Evolutionary conservation across 768 basidiomycete species (phyloP), one percentile per base, ranked within the genome.

Genomic region (Suillus clintonianus): DNA sequence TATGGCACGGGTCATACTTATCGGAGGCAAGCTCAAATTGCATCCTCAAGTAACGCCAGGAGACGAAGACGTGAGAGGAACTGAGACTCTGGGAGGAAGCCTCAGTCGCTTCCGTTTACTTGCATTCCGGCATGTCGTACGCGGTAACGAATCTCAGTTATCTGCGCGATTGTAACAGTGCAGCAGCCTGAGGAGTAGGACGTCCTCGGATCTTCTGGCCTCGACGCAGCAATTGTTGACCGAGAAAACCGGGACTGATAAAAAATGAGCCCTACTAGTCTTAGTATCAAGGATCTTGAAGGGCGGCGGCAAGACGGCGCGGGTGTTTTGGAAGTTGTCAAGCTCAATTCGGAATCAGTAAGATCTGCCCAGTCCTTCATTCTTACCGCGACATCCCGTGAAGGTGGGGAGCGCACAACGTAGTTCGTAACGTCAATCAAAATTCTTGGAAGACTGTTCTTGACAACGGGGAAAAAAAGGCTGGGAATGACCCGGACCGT

Each of bases 41-140:
- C 15, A 51, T 51, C 19, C 15, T 27, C 48, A 9, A 50, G 50
- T 19, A 1, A 30, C 51, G 34, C 14, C 5, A 53, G 34, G 19
- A 53, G 30, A 34, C 11, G 32, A 30, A 34, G 32, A 53, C 51
- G 51, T 53, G 51, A 53, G 51, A 53, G 51, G 32, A 34, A 53
- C 32, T 53, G 51, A n/a, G 19, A n/a, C 32, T 32, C 51, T 53
- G 30, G 19, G 51, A 53, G 51, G 51, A 32, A 53, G 30, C 34
- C 5, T 53, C 19, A n/a, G 30, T 34, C 17, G 51, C 19, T 53
- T 53, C 51, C 30, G 19, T 32, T 53, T 32, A 1, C 30, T 10
- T 53, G 30, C 19, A 53, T 53, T 53, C 32, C 51, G 51, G 51
- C 51, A 53, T 53, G 51, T 32, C 51, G 51, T 53, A 53, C 30